These are phyloP conservation scores for Endoconidiophora polonica DNA, from an alignment of 2,329 filamentous ascomycete species.

Conservation along the genomic window DNA sequence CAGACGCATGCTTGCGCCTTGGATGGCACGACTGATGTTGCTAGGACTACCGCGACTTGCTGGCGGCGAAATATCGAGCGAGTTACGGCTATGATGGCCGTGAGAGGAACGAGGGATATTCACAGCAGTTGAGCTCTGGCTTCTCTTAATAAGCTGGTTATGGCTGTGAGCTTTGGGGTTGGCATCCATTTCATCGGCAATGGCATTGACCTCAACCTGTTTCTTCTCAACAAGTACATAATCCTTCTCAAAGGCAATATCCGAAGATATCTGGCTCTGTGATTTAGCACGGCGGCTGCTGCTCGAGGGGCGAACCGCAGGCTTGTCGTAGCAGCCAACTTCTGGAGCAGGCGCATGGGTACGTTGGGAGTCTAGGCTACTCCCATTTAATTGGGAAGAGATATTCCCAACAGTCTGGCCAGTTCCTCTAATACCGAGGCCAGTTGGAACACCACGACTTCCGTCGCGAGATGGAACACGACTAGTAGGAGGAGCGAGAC, in stretches of 20 bases:
- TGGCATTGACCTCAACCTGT: constrained; percentile 89
- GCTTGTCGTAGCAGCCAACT: neutral
- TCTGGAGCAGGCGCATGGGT: constrained; percentile 6
- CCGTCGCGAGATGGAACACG: constrained; percentile 7
- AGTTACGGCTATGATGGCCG: constrained; percentile 12
- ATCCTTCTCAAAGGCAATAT: constrained; percentile 79
- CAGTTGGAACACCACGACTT: constrained; percentile 3
- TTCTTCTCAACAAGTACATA: constrained; percentile 94
- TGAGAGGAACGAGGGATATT: constrained; percentile 62
- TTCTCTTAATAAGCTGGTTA: constrained; percentile 20
- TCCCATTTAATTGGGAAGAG: constrained; percentile 2
- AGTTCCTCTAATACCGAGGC: constrained; percentile 4
- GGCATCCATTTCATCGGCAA: constrained; percentile 85
- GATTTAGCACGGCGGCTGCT: constrained; percentile 1
- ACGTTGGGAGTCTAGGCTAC: neutral
- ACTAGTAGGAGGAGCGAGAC: neutral
- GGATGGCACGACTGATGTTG: constrained; percentile 85
- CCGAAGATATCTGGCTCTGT: constrained; percentile 46
- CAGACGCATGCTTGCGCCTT: constrained; percentile 67
- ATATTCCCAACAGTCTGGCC: neutral
- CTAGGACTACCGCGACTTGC: constrained; percentile 35
- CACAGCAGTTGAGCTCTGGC: constrained; percentile 35
- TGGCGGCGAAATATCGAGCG: constrained; percentile 8
- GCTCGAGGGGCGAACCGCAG: neutral
- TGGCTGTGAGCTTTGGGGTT: constrained; percentile 46